Evolutionary conservation across 176 grass and related monocot genomes (phyloP).

Genomic region (Aegilops tauschii): DNA sequence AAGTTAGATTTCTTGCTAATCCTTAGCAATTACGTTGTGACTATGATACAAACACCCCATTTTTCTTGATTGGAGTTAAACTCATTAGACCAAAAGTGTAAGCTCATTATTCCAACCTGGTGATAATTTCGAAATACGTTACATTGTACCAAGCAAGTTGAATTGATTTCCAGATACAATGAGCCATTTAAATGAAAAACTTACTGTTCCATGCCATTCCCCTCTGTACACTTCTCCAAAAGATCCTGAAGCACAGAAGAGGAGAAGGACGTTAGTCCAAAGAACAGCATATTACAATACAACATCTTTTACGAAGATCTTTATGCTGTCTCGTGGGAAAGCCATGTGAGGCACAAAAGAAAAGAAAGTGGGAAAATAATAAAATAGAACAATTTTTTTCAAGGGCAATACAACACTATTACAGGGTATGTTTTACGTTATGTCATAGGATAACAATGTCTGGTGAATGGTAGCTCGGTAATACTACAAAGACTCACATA

Average conservation of each 20-base stretch:
- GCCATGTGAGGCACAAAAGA: slow-evolving; percentile 24
- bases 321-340: slow-evolving; percentile 11
- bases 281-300: slow-evolving; percentile 3
- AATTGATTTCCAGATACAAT: background rate
- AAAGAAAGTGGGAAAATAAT: slow-evolving; percentile 18
- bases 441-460: background rate
- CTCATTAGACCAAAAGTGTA: slow-evolving; percentile 8
- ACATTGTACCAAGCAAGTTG: too few species aligned
- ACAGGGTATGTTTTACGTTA: background rate
- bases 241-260: slow-evolving; percentile 54
- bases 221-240: slow-evolving; percentile 97
- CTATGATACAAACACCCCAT: slow-evolving; percentile 21
- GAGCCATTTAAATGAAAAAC: slow-evolving; percentile 35
- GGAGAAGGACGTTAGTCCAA: slow-evolving; percentile 19
- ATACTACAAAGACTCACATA: slow-evolving; percentile 4
- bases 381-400: background rate
- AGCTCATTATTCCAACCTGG: background rate
- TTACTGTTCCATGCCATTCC: slow-evolving; percentile 98
- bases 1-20: background rate
- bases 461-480: slow-evolving; percentile 3
- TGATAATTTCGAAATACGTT: slow-evolving; percentile 8
- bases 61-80: background rate
- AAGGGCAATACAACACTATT: background rate
- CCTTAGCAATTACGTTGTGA: background rate
- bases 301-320: background rate